Conservation (phyloP, 164 flowering plant genomes). For the Houttuynia cordata region DNA sequence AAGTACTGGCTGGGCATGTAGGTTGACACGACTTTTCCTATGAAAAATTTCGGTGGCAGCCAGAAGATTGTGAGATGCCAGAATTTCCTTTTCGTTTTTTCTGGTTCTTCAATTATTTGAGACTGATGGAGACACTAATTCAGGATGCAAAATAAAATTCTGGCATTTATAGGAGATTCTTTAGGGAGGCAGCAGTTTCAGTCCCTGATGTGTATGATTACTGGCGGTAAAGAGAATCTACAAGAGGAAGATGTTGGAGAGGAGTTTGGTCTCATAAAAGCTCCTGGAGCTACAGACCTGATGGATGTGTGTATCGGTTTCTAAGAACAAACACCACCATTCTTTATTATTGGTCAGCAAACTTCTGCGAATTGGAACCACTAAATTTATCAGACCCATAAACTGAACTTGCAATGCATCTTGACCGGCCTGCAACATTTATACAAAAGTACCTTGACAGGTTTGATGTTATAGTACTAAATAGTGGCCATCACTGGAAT, state of each 20-base stretch:
- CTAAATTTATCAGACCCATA: conserved; percentile 30
- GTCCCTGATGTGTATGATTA: conserved; percentile 72
- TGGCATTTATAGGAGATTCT: conserved; percentile 74
- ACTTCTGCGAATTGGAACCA: conserved; percentile 46
- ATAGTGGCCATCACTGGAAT: conserved; percentile 86
- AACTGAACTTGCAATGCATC: conserved; percentile 56
- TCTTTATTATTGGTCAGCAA: conserved; percentile 71
- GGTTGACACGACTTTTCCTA: conserved; percentile 60
- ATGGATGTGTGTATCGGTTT: conserved; percentile 69
- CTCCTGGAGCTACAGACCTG: conserved; percentile 53
- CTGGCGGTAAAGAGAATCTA: conserved; percentile 45
- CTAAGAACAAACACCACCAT: conserved; percentile 63
- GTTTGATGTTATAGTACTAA: conserved; percentile 54
- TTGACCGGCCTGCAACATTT: conserved; percentile 63
- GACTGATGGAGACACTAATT: conserved; percentile 5
- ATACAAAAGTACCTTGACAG: conserved; percentile 30
- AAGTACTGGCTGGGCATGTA: conserved; percentile 88
- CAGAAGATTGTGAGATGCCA: conserved; percentile 49
- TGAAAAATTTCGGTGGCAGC: conserved; percentile 65
- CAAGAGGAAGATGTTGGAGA: conserved; percentile 53
- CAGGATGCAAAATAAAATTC: conserved; percentile 67
- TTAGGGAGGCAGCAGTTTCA: conserved; percentile 74
- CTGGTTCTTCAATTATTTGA: neutral
- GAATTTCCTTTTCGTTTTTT: conserved; percentile 21
- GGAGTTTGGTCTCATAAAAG: conserved; percentile 49